Conservation (phyloP, 208 protist genomes). For the Eutreptiella sp. region DNA sequence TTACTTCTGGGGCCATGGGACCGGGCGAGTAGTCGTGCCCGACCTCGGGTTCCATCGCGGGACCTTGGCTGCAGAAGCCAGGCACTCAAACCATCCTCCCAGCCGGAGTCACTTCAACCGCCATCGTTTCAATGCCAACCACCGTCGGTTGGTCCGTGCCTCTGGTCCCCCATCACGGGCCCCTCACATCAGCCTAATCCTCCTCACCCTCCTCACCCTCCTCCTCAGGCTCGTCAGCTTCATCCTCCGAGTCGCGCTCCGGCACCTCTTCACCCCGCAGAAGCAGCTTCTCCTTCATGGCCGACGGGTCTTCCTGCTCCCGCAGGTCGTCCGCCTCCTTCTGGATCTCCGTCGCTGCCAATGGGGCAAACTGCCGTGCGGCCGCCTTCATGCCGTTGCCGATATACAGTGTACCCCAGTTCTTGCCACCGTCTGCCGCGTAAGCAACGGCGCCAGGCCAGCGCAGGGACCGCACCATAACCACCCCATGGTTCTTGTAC, state of each 20-base stretch:
- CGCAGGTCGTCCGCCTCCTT: slow-evolving; percentile 66
- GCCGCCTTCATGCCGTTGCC: slow-evolving; percentile 76
- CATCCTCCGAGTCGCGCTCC: slow-evolving; percentile 73
- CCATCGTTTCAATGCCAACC: too few species aligned
- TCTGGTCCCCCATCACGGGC: too few species aligned
- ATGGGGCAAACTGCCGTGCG: slow-evolving; percentile 69
- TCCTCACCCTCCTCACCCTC: slow-evolving; percentile 55
- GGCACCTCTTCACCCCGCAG: slow-evolving; percentile 75
- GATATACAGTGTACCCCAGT: slow-evolving; percentile 76
- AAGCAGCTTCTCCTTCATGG: slow-evolving; percentile 76
- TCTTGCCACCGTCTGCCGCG: slow-evolving; percentile 57
- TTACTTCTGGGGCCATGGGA: too few species aligned
- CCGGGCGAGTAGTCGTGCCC: too few species aligned
- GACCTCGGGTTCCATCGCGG: too few species aligned
- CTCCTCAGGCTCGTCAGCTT: slow-evolving; percentile 54
- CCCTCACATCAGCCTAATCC: too few species aligned
- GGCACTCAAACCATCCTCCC: too few species aligned
- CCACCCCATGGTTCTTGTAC: slow-evolving; percentile 68
- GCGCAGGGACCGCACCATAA: slow-evolving; percentile 66
- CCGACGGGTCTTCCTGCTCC: slow-evolving; percentile 71
- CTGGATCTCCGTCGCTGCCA: slow-evolving; percentile 59
- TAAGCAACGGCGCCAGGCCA: slow-evolving; percentile 78
- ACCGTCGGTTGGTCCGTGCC: too few species aligned
- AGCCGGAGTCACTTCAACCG: too few species aligned
- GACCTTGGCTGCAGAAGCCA: too few species aligned